Conservation (phyloP, 1,284 basidiomycete species). For the Apiotrichum domesticum region DNA sequence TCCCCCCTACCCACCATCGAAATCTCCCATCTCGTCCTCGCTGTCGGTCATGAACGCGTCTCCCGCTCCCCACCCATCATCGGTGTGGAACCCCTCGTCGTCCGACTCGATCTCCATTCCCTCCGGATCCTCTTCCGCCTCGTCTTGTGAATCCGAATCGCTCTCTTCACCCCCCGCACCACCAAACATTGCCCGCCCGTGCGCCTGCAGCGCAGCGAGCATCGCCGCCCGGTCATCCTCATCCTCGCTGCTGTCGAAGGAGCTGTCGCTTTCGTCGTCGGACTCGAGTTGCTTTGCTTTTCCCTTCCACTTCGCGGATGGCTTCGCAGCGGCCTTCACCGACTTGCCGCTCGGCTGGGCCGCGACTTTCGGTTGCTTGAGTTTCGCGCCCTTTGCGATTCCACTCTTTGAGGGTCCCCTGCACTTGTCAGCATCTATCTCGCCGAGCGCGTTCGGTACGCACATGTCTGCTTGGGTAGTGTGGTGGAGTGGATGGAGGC, state of each 20-base stretch:
- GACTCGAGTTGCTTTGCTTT: not conserved
- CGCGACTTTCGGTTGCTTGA: too few species aligned
- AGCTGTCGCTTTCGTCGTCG: not conserved
- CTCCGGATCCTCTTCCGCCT: conserved; percentile 1
- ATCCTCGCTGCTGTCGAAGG: not conserved
- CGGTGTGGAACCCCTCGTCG: conserved; percentile 26
- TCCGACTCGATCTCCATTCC: conserved; percentile 8
- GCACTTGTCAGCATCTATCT: too few species aligned
- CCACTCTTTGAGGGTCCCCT: too few species aligned
- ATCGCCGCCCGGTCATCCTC: conserved; percentile 26
- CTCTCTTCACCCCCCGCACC: conserved; percentile 21
- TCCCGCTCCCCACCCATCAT: conserved; percentile 41
- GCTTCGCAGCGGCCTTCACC: too few species aligned
- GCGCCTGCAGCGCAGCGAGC: conserved; percentile 45
- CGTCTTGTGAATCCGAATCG: conserved; percentile 3
- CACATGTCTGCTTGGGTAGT: too few species aligned
- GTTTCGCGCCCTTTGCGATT: too few species aligned
- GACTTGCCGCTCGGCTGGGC: too few species aligned
- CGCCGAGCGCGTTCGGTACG: too few species aligned
- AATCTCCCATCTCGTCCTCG: conserved; percentile 29
- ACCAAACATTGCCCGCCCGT: conserved; percentile 36
- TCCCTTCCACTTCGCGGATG: not conserved
- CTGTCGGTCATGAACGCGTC: conserved; percentile 38
- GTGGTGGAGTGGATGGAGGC: too few species aligned
- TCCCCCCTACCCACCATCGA: conserved; percentile 1